These are phyloP conservation scores for Nakaseomyces nivariensis DNA, from an alignment of 1,139 yeast genomes.

Conservation along the genomic window DNA sequence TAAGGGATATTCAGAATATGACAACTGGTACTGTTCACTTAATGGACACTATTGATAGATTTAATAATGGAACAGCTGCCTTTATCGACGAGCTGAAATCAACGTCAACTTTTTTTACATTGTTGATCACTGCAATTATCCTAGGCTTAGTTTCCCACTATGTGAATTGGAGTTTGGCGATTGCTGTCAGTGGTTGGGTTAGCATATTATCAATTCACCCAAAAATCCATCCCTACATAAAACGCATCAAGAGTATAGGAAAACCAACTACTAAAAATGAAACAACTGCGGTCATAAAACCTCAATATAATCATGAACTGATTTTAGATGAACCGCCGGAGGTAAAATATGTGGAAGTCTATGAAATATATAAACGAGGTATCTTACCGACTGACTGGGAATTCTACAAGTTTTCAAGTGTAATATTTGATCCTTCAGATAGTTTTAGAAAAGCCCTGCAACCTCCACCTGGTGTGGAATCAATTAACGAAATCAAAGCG, in stretches of 20 bases:
- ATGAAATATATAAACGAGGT: constrained; percentile 62
- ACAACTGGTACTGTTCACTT: constrained; percentile 46
- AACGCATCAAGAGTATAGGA: constrained; percentile 19
- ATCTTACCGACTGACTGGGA: constrained; percentile 54
- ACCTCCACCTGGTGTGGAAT: constrained; percentile 56
- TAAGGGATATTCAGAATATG: constrained; percentile 41
- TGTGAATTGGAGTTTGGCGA: constrained; percentile 55
- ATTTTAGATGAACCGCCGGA: constrained; percentile 64
- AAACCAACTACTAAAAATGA: constrained; percentile 11
- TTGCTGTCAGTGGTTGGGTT: constrained; percentile 51
- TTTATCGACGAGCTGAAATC: constrained; percentile 64
- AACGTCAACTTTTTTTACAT: constrained; percentile 42
- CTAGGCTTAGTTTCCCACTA: constrained; percentile 48
- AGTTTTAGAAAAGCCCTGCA: constrained; percentile 45
- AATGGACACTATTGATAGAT: constrained; percentile 45
- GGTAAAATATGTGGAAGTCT: constrained; percentile 55
- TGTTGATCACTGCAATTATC: constrained; percentile 36
- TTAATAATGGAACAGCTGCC: constrained; percentile 56
- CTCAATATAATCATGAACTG: constrained; percentile 35
- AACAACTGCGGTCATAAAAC: constrained; percentile 13
- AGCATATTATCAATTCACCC: constrained; percentile 48
- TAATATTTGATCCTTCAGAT: constrained; percentile 45
- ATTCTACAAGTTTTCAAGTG: constrained; percentile 39
- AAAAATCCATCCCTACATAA: constrained; percentile 33
- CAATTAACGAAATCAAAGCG: constrained; percentile 48